Conservation (phyloP, 768 basidiomycete species). For the Rhizopogon vinicolor region DNA sequence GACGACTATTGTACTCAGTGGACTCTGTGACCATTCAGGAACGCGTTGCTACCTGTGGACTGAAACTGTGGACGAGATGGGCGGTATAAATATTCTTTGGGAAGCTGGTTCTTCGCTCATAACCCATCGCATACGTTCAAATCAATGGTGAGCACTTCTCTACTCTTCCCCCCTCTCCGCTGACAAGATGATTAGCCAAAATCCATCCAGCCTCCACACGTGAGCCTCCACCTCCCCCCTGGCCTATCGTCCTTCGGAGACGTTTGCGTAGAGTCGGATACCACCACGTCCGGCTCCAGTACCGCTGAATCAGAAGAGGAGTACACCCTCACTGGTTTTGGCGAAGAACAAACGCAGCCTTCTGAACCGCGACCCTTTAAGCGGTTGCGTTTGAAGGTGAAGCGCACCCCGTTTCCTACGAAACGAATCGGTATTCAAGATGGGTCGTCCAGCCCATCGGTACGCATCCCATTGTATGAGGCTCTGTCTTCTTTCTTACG, state of each 20-base stretch:
- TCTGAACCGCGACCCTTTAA: constrained; percentile 2
- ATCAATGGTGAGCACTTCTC: background rate
- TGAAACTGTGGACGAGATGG: background rate
- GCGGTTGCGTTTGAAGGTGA: constrained; percentile 21
- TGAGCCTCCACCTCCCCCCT: background rate
- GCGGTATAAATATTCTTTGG: background rate
- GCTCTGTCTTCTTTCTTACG: background rate
- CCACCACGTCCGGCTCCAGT: background rate
- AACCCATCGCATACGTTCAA: too few relatives aligned
- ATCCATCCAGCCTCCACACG: background rate
- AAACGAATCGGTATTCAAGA: background rate
- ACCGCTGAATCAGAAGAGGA: constrained; percentile 24
- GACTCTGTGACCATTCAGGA: background rate
- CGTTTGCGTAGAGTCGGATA: background rate
- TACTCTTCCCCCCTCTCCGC: background rate
- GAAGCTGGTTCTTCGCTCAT: too few relatives aligned
- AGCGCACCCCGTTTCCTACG: constrained; percentile 23
- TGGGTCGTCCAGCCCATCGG: background rate
- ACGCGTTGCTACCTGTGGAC: background rate
- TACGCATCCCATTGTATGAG: background rate
- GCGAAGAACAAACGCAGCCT: constrained; percentile 34
- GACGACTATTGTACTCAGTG: background rate
- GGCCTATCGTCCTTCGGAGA: background rate
- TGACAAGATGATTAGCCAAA: background rate
- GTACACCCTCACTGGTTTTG: constrained; percentile 38